phyloP scores from a whole-genome alignment of 1,139 yeast species.

The Candida frijolesensis region DNA sequence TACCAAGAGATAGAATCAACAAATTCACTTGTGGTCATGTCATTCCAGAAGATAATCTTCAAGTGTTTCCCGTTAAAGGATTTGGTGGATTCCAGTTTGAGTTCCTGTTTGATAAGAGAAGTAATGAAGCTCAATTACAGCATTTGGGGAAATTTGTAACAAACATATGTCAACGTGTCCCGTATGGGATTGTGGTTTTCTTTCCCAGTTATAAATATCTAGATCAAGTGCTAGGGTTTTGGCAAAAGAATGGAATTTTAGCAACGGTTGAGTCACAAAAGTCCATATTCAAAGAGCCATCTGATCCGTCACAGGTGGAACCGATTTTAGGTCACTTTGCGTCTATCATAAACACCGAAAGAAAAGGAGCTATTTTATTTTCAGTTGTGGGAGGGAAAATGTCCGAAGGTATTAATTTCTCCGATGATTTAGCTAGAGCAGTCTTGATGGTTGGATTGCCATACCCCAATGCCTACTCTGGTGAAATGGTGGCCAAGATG shows the following conservation, averaged over 20 bases:
- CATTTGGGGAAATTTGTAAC: constrained; percentile 56
- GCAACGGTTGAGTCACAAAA: constrained; percentile 40
- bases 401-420: constrained; percentile 93
- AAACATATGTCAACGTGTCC: constrained; percentile 50
- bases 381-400: constrained; percentile 93
- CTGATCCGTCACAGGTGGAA: constrained; percentile 43
- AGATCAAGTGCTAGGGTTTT: constrained; percentile 45
- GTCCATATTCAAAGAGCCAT: constrained; percentile 59
- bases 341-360: constrained; percentile 21
- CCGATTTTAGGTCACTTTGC: constrained; percentile 55
- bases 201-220: constrained; percentile 85
- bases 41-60: constrained; percentile 69
- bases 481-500: constrained; percentile 77
- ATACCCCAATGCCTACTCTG: constrained; percentile 82
- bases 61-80: constrained; percentile 54
- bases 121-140: constrained; percentile 44
- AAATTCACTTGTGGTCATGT: constrained; percentile 82
- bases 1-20: constrained; percentile 40
- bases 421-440: constrained; percentile 83
- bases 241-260: constrained; percentile 46
- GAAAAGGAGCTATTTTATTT: constrained; percentile 65
- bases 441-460: constrained; percentile 91
- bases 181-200: constrained; percentile 78
- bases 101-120: constrained; percentile 71
- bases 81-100: constrained; percentile 41